These are phyloP conservation scores for Lactarius tabidus DNA, from an alignment of 768 basidiomycete genomes.

Conservation along the genomic window DNA sequence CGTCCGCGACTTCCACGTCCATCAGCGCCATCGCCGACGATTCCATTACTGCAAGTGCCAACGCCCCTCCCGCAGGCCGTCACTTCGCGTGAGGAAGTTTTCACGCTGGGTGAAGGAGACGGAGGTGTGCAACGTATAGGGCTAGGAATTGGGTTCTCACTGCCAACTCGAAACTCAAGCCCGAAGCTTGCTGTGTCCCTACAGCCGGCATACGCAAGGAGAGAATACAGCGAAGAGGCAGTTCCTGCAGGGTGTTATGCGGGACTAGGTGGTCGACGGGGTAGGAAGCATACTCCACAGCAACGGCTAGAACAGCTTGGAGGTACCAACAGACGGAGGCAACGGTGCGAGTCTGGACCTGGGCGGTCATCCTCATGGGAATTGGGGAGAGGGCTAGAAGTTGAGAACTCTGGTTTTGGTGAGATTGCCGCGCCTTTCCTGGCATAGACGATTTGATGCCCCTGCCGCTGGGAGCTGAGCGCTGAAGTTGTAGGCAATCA, in stretches of 20 bases:
- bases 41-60: background rate
- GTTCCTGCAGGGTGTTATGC: conserved; percentile 17
- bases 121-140: conserved; percentile 24
- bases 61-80: background rate
- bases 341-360: background rate
- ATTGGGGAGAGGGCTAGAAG: conserved; percentile 11
- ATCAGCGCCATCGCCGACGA: background rate
- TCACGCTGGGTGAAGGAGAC: conserved; percentile 5
- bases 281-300: conserved; percentile 1
- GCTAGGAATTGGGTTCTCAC: conserved; percentile 25
- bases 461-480: background rate
- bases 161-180: conserved; percentile 9
- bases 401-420: conserved; percentile 15
- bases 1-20: background rate
- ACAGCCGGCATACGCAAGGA: background rate
- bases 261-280: conserved; percentile 12
- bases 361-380: background rate
- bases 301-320: background rate
- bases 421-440: conserved; percentile 2
- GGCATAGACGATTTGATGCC: background rate
- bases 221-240: background rate
- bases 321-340: background rate
- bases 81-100: background rate
- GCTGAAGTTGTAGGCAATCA: background rate
- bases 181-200: background rate